Evolutionary conservation across 495 filamentous ascomycete genomes (phyloP), one percentile per base, ranked within the genome.

Genomic region (Aspergillus asperescens): DNA sequence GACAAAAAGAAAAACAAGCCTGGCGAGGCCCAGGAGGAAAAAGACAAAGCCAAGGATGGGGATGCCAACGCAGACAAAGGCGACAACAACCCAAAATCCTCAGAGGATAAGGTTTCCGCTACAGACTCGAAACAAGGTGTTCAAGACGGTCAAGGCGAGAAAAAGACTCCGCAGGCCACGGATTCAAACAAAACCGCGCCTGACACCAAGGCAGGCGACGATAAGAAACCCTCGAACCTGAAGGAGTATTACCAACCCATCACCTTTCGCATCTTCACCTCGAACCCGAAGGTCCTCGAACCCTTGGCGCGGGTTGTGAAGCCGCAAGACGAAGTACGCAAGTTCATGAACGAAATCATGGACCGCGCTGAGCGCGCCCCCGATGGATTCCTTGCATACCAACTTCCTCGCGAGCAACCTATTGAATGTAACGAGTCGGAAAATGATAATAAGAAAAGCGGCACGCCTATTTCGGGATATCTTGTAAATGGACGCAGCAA

Each of bases 231-330:
- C 16, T 35, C 52, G 22, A 72, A 74, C 48, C 52, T 77, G 64
- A 67, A 77, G 49, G 89, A 91, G 54, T 95, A 93, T 69, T 96
- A 94, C 65, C 89, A 96, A 59, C 89, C 92, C 2, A 75, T 96
- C 24, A 96, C 93, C 0, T 81, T 95, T 48, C 83, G 88, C 40
- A 76, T 95, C 38, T 79, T 80, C 54, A 76, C 84, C 16, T 70
- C 77, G 15, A 78, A 81, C 40, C 74, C 80, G 7, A 78, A 80
- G 50, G 73, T 86, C 32, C 77, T 94, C 5, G 85, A 90, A 39
- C 77, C 81, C n/a, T 65, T 96, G n/a, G 72, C 77, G 28, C 81
- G 81, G 13, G 83, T 89, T n/a, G 87, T 95, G 18, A 86, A 84
- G 37, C 86, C 88, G 12, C 70, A 77, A 24, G 86, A 90, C 0